Evolutionary conservation across 352 stramenopile species (phyloP), one percentile per base, ranked within the genome.

Genomic region (Phytophthora foliorum): DNA sequence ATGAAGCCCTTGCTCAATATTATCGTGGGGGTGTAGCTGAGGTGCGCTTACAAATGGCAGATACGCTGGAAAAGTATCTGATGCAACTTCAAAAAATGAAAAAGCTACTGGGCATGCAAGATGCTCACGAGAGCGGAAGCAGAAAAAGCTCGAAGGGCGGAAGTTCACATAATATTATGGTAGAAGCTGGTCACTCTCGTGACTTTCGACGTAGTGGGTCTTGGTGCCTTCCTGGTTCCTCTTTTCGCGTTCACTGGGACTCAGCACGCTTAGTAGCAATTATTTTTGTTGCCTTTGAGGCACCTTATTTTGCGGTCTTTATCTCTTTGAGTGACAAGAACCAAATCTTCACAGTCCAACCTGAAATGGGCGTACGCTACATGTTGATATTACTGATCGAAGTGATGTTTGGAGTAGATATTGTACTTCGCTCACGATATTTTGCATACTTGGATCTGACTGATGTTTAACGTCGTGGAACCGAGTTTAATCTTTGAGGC

Each of bases 41-140:
- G 11, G 65, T 62, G 5, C 67, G 70, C 25, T 59, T 46, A 7
- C 65, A 73, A 22, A 90, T 93, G 84, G 55, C 36, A 0, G 65
- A 80, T 0, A 82, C 73, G 0, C 66, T 91, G 1, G 81, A 92
- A 6, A 88, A 82, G 44, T 84, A 90, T 54, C 41, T 70, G 0
- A 88, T 78, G 17, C 87, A 93, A 25, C 58, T 92, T 38, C 60
- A 75, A 3, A 95, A 94, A 53, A 93, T 86, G 13, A 86, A 91
- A 55, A 92, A 93, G 41, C 46, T 95, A 17, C 50, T 95, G 1
- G 85, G 85, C 0, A 44, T 91, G 7, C 74, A 69, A 17, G 83
- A 67, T 8, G 48, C 31, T 2, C 52, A 55, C 17, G 52, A 65
- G 13, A 56, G 16, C 1, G 39, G 29, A 3, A 66, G 60, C 55